Evolutionary conservation across 768 basidiomycete species (phyloP).

Genomic region (Pleurotus citrinopileatus): DNA sequence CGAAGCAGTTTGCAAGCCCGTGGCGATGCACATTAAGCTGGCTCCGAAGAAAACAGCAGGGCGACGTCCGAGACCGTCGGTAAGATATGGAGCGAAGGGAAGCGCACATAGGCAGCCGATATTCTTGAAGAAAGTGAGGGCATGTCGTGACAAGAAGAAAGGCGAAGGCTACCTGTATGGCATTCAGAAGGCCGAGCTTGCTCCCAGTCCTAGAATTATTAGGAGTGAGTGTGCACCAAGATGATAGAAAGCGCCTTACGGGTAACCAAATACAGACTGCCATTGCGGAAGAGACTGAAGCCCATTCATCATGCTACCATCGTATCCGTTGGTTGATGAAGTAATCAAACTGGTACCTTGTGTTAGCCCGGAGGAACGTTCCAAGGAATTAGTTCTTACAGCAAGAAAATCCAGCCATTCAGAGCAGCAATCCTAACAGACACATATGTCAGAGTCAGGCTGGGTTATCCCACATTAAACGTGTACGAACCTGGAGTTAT

Average conservation of each 20-base stretch:
- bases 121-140: constrained; percentile 32
- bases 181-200: constrained; percentile 6
- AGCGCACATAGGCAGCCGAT: constrained; percentile 60
- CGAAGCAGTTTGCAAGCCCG: constrained; percentile 56
- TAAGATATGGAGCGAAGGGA: constrained; percentile 59
- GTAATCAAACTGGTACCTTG: background rate
- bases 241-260: background rate
- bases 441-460: background rate
- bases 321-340: constrained; percentile 5
- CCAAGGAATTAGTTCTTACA: too few relatives aligned
- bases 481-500: constrained; percentile 55
- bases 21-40: constrained; percentile 53
- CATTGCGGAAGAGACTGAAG: constrained; percentile 8
- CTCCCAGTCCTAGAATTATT: background rate
- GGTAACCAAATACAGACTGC: constrained; percentile 5
- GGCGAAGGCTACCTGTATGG: background rate
- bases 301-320: constrained; percentile 13
- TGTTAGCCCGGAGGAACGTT: background rate
- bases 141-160: background rate
- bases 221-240: background rate
- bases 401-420: constrained; percentile 5
- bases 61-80: constrained; percentile 62
- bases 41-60: constrained; percentile 58
- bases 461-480: constrained; percentile 37
- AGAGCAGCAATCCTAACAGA: background rate